Evolutionary conservation across 2,329 filamentous ascomycete species (phyloP).

Genomic region (Neofusicoccum kwambonambiense): DNA sequence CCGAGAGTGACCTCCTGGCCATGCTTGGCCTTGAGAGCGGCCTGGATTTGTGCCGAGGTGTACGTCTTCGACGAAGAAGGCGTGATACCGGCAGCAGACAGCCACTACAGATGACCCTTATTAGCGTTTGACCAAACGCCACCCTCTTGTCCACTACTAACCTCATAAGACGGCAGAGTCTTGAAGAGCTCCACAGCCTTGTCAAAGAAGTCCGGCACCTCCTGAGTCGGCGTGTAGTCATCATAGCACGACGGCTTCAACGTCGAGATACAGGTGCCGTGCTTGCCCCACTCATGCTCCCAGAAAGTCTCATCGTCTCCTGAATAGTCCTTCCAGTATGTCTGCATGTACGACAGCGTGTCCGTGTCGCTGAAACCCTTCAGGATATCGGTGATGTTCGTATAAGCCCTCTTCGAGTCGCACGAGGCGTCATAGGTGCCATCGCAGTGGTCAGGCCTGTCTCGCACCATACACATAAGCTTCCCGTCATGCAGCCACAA

Average conservation of each 20-base stretch:
- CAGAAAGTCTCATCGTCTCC: slow-evolving; percentile 65
- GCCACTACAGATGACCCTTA: slow-evolving; percentile 40
- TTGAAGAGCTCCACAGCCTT: slow-evolving; percentile 66
- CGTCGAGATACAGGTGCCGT: slow-evolving; percentile 72
- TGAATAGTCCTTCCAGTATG: slow-evolving; percentile 67
- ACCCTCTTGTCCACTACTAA: slow-evolving; percentile 25
- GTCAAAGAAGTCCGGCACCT: slow-evolving; percentile 69
- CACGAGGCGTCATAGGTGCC: slow-evolving; percentile 68
- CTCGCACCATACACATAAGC: neutral
- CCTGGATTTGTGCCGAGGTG: slow-evolving; percentile 57
- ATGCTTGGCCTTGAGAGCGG: slow-evolving; percentile 53
- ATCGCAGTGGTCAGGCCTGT: slow-evolving; percentile 58
- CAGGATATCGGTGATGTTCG: slow-evolving; percentile 65
- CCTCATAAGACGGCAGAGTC: slow-evolving; percentile 62
- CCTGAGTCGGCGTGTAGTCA: slow-evolving; percentile 56
- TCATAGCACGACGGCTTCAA: slow-evolving; percentile 64
- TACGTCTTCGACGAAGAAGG: slow-evolving; percentile 59
- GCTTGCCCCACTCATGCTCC: slow-evolving; percentile 71
- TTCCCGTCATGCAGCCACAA: neutral
- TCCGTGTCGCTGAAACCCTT: slow-evolving; percentile 53
- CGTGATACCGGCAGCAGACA: slow-evolving; percentile 60
- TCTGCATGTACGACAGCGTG: slow-evolving; percentile 65
- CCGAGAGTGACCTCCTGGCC: slow-evolving; percentile 61
- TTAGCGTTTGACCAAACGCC: neutral
- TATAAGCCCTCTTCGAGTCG: slow-evolving; percentile 61